phyloP scores from a whole-genome alignment of 2,329 filamentous ascomycete genomes.

The Fusarium coffeatum region DNA sequence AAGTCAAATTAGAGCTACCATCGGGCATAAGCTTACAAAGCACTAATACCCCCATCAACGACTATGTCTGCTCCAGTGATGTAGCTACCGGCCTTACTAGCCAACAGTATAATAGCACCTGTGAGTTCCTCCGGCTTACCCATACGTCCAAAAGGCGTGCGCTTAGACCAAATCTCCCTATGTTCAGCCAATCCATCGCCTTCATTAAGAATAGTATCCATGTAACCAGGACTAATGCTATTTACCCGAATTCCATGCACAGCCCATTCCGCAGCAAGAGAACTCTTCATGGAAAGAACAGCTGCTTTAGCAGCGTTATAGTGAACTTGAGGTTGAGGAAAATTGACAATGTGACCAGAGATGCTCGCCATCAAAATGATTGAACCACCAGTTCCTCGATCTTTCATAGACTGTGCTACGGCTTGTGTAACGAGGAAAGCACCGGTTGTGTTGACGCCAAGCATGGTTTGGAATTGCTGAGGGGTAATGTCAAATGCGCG shows the following conservation, averaged over 20 bases:
- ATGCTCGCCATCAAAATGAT: constrained; percentile 77
- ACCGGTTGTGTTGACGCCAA: constrained; percentile 80
- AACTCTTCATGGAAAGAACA: constrained; percentile 16
- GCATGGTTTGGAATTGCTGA: constrained; percentile 70
- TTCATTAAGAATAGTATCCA: constrained; percentile 23
- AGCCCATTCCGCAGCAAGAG: constrained; percentile 19
- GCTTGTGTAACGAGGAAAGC: constrained; percentile 77
- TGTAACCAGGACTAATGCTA: constrained; percentile 24
- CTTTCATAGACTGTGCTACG: constrained; percentile 52
- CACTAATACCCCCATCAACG: constrained; percentile 22
- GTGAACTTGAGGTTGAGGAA: constrained; percentile 75
- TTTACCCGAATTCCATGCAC: constrained; percentile 12
- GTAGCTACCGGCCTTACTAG: constrained; percentile 24
- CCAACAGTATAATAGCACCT: constrained; percentile 9
- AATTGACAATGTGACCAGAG: constrained; percentile 76
- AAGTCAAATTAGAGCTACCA: background rate
- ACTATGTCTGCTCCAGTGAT: constrained; percentile 19
- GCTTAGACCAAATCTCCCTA: constrained; percentile 9
- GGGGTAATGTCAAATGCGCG: constrained; percentile 69
- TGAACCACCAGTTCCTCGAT: constrained; percentile 63
- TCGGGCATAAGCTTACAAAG: background rate
- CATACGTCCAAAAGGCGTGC: constrained; percentile 19
- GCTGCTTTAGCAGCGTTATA: constrained; percentile 68
- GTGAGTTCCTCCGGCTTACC: constrained; percentile 18
- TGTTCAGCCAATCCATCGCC: constrained; percentile 19